A percentile compares a stretch with the other conserved stretches of the same genome.
These are phyloP conservation scores for Rhizophlyctis rosea DNA, from an alignment of 192 early-diverging fungal genomes.

Conservation along the genomic window DNA sequence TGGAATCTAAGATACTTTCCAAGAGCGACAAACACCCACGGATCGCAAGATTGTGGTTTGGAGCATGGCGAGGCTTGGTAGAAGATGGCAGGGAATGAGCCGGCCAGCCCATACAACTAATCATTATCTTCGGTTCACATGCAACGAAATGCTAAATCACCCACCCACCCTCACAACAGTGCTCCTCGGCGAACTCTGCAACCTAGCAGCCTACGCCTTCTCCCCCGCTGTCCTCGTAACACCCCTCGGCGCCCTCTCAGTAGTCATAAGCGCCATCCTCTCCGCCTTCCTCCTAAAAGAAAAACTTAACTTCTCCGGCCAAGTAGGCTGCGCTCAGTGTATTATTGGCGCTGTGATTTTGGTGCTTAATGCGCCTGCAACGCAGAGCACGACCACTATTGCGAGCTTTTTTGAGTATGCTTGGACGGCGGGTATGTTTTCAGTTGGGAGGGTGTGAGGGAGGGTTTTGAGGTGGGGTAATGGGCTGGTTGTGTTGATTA, in stretches of 20 bases:
- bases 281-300: conserved; percentile 65
- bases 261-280: conserved; percentile 74
- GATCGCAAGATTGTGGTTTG: neutral
- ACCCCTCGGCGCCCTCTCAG: conserved; percentile 87
- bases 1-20: too few species aligned
- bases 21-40: too few species aligned
- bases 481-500: too few species aligned
- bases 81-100: neutral
- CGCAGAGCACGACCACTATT: conserved; percentile 36
- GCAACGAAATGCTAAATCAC: too few species aligned
- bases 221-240: conserved; percentile 95
- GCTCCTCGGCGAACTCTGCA: conserved; percentile 90
- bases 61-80: neutral
- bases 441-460: too few species aligned
- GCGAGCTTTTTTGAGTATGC: conserved; percentile 37
- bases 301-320: conserved; percentile 58
- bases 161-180: too few species aligned
- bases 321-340: conserved; percentile 65
- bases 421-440: conserved; percentile 23
- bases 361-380: conserved; percentile 49
- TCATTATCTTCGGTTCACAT: neutral
- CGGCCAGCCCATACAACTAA: neutral
- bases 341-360: conserved; percentile 59
- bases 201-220: conserved; percentile 97
- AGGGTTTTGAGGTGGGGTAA: too few species aligned